Conservation (phyloP, 495 filamentous ascomycete species). For the Penicillium salamii region DNA sequence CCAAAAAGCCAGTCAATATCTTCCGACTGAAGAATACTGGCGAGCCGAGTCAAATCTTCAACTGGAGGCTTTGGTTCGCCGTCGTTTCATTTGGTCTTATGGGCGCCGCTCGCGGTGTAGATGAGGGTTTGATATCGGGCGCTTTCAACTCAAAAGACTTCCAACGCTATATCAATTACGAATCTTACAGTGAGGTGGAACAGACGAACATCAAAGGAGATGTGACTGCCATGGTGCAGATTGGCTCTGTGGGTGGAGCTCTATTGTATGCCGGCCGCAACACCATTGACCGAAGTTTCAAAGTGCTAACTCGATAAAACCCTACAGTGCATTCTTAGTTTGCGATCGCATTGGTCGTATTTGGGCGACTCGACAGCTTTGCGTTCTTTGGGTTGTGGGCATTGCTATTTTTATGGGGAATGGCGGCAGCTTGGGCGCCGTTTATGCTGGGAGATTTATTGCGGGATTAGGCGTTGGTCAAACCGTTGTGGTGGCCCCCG, state of each 20-base stretch:
- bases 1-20: slow-evolving; percentile 65
- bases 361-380: slow-evolving; percentile 67
- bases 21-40: slow-evolving; percentile 54
- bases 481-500: slow-evolving; percentile 61
- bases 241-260: slow-evolving; percentile 63
- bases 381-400: slow-evolving; percentile 63
- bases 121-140: slow-evolving; percentile 68
- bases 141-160: slow-evolving; percentile 65
- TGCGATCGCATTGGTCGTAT: slow-evolving; percentile 68
- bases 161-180: slow-evolving; percentile 52
- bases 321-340: slow-evolving; percentile 61
- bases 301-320: too few species aligned
- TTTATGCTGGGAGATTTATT: slow-evolving; percentile 68
- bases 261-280: slow-evolving; percentile 50
- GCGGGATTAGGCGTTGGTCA: slow-evolving; percentile 66
- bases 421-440: slow-evolving; percentile 56
- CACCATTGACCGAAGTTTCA: neutral
- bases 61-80: slow-evolving; percentile 64
- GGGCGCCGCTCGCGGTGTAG: slow-evolving; percentile 62
- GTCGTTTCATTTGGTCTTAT: slow-evolving; percentile 66
- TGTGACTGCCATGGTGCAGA: slow-evolving; percentile 71
- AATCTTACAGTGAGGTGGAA: slow-evolving; percentile 51
- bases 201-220: slow-evolving; percentile 64
- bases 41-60: slow-evolving; percentile 58
- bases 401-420: slow-evolving; percentile 67